Conservation (phyloP, 192 early-diverging fungal species). For the Allomyces arbusculus region DNA sequence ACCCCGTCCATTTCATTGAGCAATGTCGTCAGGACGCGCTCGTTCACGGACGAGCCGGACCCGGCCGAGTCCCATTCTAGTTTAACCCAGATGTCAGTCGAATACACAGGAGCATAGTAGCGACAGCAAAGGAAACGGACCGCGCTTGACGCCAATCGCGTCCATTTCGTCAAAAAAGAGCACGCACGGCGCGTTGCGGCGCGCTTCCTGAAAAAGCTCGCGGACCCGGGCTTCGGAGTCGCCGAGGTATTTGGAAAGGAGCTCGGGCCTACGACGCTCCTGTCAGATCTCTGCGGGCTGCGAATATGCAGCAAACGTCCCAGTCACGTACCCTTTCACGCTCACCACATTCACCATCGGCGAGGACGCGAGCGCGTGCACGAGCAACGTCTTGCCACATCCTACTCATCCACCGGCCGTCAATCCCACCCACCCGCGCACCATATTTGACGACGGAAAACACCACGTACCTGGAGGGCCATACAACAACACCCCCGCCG, state of each 20-base stretch:
- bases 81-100: background rate
- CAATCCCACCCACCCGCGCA: slow-evolving; percentile 2
- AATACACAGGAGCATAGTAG: too few relatives aligned
- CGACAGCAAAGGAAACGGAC: slow-evolving; percentile 7
- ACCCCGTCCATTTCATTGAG: slow-evolving; percentile 99
- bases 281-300: background rate
- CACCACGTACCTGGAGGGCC: slow-evolving; percentile 57
- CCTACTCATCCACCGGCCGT: slow-evolving; percentile 17
- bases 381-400: slow-evolving; percentile 78
- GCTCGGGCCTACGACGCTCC: slow-evolving; percentile 33
- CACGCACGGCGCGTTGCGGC: slow-evolving; percentile 67
- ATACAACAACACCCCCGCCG: slow-evolving; percentile 68
- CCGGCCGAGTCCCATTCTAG: slow-evolving; percentile 24
- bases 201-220: slow-evolving; percentile 63
- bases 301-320: background rate
- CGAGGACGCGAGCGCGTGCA: slow-evolving; percentile 52
- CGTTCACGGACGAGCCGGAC: slow-evolving; percentile 55
- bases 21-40: slow-evolving; percentile 75
- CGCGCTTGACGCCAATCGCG: slow-evolving; percentile 64
- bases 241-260: slow-evolving; percentile 92
- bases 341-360: slow-evolving; percentile 65
- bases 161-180: slow-evolving; percentile 93
- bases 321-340: slow-evolving; percentile 44
- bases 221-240: slow-evolving; percentile 70
- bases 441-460: background rate